These are phyloP conservation scores for Pseudoturritis turrita DNA, from an alignment of 345 rosid genomes.

Conservation along the genomic window DNA sequence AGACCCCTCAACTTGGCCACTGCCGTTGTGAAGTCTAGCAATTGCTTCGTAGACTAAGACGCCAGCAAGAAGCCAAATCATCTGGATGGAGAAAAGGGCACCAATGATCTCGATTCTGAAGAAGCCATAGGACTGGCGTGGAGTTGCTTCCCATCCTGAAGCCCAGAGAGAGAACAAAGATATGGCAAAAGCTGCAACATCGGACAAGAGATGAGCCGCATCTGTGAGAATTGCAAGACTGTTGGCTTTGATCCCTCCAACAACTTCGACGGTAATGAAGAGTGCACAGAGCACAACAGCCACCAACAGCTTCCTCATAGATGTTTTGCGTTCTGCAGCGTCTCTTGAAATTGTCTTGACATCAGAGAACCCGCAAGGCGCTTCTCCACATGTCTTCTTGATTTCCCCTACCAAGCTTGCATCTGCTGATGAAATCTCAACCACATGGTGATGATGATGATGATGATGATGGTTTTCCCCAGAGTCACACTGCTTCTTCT, in stretches of 20 bases:
- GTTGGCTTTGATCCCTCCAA: constrained; percentile 62
- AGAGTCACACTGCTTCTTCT: background rate
- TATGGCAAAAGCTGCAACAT: constrained; percentile 64
- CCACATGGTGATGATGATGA: constrained; percentile 1
- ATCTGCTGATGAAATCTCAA: background rate
- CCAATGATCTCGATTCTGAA: constrained; percentile 54
- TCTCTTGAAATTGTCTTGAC: constrained; percentile 28
- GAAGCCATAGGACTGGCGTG: constrained; percentile 53
- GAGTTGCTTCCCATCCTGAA: constrained; percentile 54
- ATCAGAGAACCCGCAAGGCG: background rate
- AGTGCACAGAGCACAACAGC: background rate
- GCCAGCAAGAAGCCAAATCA: constrained; percentile 62
- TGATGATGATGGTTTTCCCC: background rate
- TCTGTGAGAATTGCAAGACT: constrained; percentile 56
- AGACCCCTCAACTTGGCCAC: background rate
- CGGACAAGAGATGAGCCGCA: constrained; percentile 60
- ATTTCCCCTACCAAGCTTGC: background rate
- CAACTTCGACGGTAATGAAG: constrained; percentile 36
- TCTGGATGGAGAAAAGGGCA: constrained; percentile 54
- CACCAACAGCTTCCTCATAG: background rate
- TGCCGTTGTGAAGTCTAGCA: constrained; percentile 26
- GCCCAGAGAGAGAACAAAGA: constrained; percentile 63
- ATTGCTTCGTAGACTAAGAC: constrained; percentile 58
- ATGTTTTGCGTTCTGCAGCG: constrained; percentile 36
- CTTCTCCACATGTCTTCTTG: constrained; percentile 7